Base-by-base conservation (phyloP, 2,329 filamentous ascomycete genomes). In the Mycosphaerelloides madeirae region DNA sequence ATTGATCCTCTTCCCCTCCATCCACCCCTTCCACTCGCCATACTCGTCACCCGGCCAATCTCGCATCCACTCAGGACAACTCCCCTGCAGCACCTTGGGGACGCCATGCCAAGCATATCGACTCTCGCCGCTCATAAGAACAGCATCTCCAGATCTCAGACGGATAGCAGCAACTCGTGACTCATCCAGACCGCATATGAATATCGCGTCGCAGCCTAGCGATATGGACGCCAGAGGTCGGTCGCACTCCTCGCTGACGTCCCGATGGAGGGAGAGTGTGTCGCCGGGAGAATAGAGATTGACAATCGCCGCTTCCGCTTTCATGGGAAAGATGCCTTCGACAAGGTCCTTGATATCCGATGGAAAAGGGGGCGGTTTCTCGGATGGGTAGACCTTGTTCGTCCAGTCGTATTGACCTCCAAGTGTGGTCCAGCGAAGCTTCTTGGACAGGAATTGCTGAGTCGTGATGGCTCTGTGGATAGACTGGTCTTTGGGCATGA, bases 381-480 rank as follows among this genome's bases (percentile, higher is more conserved):
- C 74, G 8, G 72, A 64, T 0, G 90, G 89, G 61, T 97, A 97
- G 11, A 79, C 70, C 54, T 95, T 90, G 44, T 80, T 79, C 0
- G 89, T 94, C 93, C 91, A 97, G 69, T 97, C 87, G 65, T 97
- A 97, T 65, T 97, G 93, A 0, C 89, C 91, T 38, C 93, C 93
- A 2, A 98, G 78, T 0, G 91, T 97, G 32, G 94, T 79, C 93
- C 93, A 98, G 55, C 91, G 87, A 18, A 97, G 77, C 50, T 87
- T 90, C 51, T 83, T 85, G 45, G 83, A 79, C 33, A 97, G 73
- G 22, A 91, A 79, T 59, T 83, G 82, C 38, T 78, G 72, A 41
- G 85, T 72, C 2, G 79, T 76, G 8, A 96, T 71, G 2, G 87
- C 76, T 49, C 83, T 86, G 67, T 96, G 90, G n/a, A 89, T 68